Evolutionary conservation across 768 basidiomycete species (phyloP), one percentile per base, ranked within the genome.

Genomic region (Pseudohyphozyma bogoriensis): DNA sequence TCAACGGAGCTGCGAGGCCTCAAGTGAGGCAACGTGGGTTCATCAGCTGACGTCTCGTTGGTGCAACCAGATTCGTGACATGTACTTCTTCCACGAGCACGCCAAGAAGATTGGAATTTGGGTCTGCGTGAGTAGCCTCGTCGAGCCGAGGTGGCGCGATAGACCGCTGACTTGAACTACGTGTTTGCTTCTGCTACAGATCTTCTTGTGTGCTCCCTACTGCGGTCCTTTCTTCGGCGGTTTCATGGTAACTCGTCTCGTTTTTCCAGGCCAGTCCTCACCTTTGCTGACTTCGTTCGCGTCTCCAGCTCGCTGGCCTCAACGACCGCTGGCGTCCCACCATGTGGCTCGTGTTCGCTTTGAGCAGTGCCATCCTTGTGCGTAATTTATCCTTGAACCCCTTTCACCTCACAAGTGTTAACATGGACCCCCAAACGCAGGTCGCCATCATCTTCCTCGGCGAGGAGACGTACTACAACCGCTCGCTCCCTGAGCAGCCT

Each of bases 401-500:
- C n/a, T n/a, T n/a, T n/a, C n/a, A n/a, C n/a, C n/a, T n/a, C n/a
- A n/a, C n/a, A n/a, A n/a, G n/a, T n/a, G n/a, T n/a, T n/a, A n/a
- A n/a, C n/a, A n/a, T n/a, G n/a, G n/a, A n/a, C n/a, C n/a, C n/a
- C n/a, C n/a, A n/a, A n/a, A n/a, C n/a, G n/a, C n/a, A n/a, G 9
- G 15, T 51, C 37, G 45, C 59, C 53, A 55, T 67, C 53, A 6
- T 37, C 36, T 0, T 33, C 40, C 29, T 67, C 35, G 61, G 36
- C 55, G 56, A 63, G 49, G 65, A 67, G 59, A 63, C 65, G 4
- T 63, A 59, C 58, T 67, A 67, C 65, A 55, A 63, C 49, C 62
- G 65, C 16, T 42, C 39, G 22, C 59, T 63, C 33, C 18, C 49
- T 2, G 52, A 56, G 16, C 56, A 63, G 40, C 62, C 62, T 5